phyloP scores from a whole-genome alignment of 495 filamentous ascomycete genomes.

The Chaetomium fimeti region DNA sequence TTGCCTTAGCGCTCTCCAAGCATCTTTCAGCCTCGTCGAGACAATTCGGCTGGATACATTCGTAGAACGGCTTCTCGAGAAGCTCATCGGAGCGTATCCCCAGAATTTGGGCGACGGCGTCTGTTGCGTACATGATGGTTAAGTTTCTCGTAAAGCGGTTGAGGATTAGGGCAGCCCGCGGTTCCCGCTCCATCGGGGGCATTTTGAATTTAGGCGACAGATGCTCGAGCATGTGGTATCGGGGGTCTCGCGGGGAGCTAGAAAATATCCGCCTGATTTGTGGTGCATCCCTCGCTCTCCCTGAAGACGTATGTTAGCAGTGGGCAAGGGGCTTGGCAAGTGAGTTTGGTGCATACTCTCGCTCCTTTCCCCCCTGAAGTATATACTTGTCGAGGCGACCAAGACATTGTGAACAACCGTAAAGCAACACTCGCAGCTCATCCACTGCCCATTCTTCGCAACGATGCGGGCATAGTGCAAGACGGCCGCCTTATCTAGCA shows the following conservation, averaged over 20 bases:
- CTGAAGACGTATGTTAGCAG: conserved; percentile 45
- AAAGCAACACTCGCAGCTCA: conserved; percentile 86
- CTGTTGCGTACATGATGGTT: conserved; percentile 84
- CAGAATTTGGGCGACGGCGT: conserved; percentile 67
- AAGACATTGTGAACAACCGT: conserved; percentile 84
- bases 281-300: conserved; percentile 75
- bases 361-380: conserved; percentile 65
- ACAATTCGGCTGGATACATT: conserved; percentile 75
- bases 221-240: conserved; percentile 88
- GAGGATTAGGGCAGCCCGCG: conserved; percentile 79
- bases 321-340: neutral
- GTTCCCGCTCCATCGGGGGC: conserved; percentile 66
- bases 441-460: conserved; percentile 67
- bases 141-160: conserved; percentile 83
- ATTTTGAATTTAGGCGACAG: conserved; percentile 78
- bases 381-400: conserved; percentile 81
- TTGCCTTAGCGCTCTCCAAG: conserved; percentile 83
- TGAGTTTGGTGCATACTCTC: conserved; percentile 55
- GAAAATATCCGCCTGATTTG: conserved; percentile 76
- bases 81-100: conserved; percentile 65
- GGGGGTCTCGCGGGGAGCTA: conserved; percentile 76
- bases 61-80: conserved; percentile 72
- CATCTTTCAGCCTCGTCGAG: conserved; percentile 71
- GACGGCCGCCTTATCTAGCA: conserved; percentile 81
- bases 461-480: conserved; percentile 75